Evolutionary conservation across 2,329 filamentous ascomycete genomes (phyloP).

Genomic region (Colletotrichum brevisporum): DNA sequence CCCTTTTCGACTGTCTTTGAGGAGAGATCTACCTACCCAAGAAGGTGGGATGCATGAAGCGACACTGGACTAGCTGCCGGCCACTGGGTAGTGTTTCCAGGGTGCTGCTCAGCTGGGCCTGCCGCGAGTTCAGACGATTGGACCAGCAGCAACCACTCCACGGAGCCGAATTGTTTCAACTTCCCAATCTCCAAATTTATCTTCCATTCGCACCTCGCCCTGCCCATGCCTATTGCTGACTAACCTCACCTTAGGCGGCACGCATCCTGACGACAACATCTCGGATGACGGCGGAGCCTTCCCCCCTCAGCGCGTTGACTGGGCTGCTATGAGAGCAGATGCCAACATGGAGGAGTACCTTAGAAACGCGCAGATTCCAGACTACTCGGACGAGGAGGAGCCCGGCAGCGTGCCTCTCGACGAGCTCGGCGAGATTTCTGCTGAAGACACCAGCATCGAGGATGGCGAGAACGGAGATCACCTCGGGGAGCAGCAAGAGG

Average conservation of each 20-base stretch:
- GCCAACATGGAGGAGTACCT: slow-evolving; percentile 38
- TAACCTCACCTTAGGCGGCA: slow-evolving; percentile 27
- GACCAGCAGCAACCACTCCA: slow-evolving; percentile 15
- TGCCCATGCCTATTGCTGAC: slow-evolving; percentile 27
- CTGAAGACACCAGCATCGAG: slow-evolving; percentile 49
- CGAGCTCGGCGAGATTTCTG: slow-evolving; percentile 40
- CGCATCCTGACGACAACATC: slow-evolving; percentile 33
- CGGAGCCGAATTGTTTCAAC: slow-evolving; percentile 22
- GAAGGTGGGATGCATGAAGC: background rate
- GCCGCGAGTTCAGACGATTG: slow-evolving; percentile 26
- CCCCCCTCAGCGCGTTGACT: slow-evolving; percentile 36
- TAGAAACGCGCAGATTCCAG: slow-evolving; percentile 33
- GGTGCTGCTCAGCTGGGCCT: background rate
- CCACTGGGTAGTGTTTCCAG: background rate
- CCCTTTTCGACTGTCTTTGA: background rate
- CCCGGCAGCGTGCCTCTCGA: slow-evolving; percentile 27
- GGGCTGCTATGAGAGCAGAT: slow-evolving; percentile 39
- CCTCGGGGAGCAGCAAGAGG: slow-evolving; percentile 47
- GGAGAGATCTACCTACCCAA: no score
- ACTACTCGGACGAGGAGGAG: slow-evolving; percentile 38
- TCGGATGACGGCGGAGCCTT: slow-evolving; percentile 39
- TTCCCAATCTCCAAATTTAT: slow-evolving; percentile 9
- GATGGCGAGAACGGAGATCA: slow-evolving; percentile 46
- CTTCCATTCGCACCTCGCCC: background rate
- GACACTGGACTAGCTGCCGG: background rate